Percentiles rank a stretch among this genome's conserved stretches.
These are phyloP conservation scores for Tetrahymena elliotti DNA, from an alignment of 73 alveolate genomes.

Conservation along the genomic window DNA sequence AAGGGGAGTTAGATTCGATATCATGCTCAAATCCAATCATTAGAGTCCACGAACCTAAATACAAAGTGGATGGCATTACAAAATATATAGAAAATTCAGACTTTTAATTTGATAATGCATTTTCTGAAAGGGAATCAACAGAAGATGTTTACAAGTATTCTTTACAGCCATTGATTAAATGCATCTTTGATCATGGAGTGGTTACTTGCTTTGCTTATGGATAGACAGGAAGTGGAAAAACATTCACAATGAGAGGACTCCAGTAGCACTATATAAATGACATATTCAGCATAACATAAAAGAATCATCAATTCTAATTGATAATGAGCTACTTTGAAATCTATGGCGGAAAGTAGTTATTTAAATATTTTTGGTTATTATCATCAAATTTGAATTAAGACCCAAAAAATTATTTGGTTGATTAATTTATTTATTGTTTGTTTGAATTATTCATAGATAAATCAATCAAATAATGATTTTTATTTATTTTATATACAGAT, in stretches of 20 bases:
- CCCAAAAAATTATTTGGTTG: neutral
- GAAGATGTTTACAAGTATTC: constrained; percentile 68
- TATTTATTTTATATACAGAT: neutral
- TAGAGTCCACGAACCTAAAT: constrained; percentile 75
- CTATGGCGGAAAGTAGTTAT: constrained; percentile 77
- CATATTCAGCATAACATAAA: constrained; percentile 22
- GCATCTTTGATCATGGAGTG: constrained; percentile 56
- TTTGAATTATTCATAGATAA: neutral
- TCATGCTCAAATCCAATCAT: constrained; percentile 80
- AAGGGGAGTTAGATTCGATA: constrained; percentile 87
- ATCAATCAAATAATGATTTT: neutral
- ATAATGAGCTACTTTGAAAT: constrained; percentile 85
- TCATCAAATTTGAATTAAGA: neutral
- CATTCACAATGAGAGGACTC: constrained; percentile 86
- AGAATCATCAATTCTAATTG: constrained; percentile 42
- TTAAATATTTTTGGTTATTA: neutral
- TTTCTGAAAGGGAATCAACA: constrained; percentile 60
- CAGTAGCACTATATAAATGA: constrained; percentile 72
- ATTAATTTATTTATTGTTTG: neutral
- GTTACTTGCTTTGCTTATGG: constrained; percentile 97
- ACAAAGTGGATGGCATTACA: constrained; percentile 92
- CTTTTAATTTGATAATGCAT: constrained; percentile 72
- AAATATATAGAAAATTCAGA: constrained; percentile 84
- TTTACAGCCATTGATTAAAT: constrained; percentile 54
- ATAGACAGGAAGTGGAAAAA: constrained; percentile 96